Evolutionary conservation across 1,139 yeast species (phyloP).

Genomic region (Zygosaccharomyces sapae): DNA sequence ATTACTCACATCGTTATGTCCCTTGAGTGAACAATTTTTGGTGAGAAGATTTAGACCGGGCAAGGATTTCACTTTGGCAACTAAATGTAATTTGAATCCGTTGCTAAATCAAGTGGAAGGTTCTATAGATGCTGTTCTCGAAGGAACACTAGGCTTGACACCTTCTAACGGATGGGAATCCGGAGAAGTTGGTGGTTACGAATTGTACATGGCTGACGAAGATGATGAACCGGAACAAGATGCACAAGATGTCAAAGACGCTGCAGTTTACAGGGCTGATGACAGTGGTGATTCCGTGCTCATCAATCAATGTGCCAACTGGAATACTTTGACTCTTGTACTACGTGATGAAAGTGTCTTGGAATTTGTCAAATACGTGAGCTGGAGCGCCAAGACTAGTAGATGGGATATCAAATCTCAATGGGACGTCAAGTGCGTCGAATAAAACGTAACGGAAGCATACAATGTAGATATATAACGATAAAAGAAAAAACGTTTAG

Average conservation of each 20-base stretch:
- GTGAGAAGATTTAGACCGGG: constrained; percentile 93
- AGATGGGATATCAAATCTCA: constrained; percentile 87
- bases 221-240: constrained; percentile 44
- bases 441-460: constrained; percentile 30
- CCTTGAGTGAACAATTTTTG: constrained; percentile 62
- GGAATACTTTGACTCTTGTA: constrained; percentile 77
- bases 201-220: constrained; percentile 74
- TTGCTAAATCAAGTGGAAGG: constrained; percentile 34
- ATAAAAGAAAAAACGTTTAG: neutral
- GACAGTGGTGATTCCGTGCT: constrained; percentile 77
- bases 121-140: constrained; percentile 38
- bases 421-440: constrained; percentile 62
- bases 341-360: constrained; percentile 79
- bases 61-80: constrained; percentile 86
- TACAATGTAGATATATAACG: constrained; percentile 3
- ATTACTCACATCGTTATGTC: constrained; percentile 57
- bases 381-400: constrained; percentile 82
- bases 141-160: constrained; percentile 71
- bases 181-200: constrained; percentile 93
- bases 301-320: constrained; percentile 72
- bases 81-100: constrained; percentile 53
- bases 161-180: constrained; percentile 79
- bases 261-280: constrained; percentile 46
- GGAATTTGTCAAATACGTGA: constrained; percentile 88
- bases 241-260: constrained; percentile 29